Evolutionary conservation across 2,329 filamentous ascomycete species (phyloP).

Genomic region (Coleophoma eucalyptorum): DNA sequence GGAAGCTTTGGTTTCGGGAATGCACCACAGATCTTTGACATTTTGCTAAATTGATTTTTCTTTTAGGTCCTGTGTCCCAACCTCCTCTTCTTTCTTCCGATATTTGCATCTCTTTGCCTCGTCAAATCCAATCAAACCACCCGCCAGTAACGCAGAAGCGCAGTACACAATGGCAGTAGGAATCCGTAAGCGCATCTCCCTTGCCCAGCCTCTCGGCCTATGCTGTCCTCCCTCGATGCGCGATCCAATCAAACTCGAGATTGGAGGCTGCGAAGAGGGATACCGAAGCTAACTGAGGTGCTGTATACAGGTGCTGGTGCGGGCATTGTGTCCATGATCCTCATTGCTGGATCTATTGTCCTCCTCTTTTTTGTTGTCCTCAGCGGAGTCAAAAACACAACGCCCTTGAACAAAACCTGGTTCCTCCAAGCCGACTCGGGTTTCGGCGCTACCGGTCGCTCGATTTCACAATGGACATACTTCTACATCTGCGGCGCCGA

Average conservation of each 20-base stretch:
- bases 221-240: neutral
- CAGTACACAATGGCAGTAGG: neutral
- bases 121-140: neutral
- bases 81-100: neutral
- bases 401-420: constrained; percentile 70
- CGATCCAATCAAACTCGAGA: neutral
- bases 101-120: neutral
- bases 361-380: constrained; percentile 65
- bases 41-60: neutral
- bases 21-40: neutral
- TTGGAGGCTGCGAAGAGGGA: neutral
- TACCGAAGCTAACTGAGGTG: neutral
- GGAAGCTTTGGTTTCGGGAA: neutral
- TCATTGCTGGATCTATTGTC: constrained; percentile 58
- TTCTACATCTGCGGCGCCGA: constrained; percentile 73
- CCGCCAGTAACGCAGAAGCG: neutral
- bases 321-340: constrained; percentile 53
- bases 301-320: constrained; percentile 45
- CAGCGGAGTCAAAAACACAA: constrained; percentile 49
- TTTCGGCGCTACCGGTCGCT: constrained; percentile 62
- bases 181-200: neutral
- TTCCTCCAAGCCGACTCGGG: constrained; percentile 74
- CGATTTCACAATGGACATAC: constrained; percentile 80
- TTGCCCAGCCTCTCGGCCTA: no score
- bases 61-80: neutral